Base-by-base conservation (phyloP, 495 filamentous ascomycete species). In the Aspergillus incahuasiensis region DNA sequence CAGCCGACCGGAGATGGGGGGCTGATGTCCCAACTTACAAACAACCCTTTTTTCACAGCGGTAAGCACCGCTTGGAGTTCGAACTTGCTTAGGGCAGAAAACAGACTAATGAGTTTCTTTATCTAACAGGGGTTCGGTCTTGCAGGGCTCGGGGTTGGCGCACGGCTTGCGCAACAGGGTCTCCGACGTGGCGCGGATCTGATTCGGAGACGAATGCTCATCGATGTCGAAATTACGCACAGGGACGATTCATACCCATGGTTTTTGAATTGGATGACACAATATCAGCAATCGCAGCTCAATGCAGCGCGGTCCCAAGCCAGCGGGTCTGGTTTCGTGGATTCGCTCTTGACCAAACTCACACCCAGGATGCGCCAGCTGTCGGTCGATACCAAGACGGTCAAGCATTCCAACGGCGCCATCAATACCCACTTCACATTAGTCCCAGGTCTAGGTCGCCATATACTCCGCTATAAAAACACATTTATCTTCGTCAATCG, bases 201-300 rank as follows among this genome's bases (percentile, higher is more conserved):
- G 52, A 70, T 96, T 50, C 87, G 88, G 39, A 83, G 87, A 43
- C 88, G 92, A 48, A 84, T 98, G 75, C 86, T 98, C 8, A 89
- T 97, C 50, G 89, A 97, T 63, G 81, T 97, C 60, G 95, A 97
- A 68, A 96, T 98, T 67, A 91, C 85, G 63, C 88, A 88, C 64
- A 88, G 90, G 63, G 94, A 97, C 68, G 86, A 91, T 47, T 90
- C 92, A 12, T 98, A 97, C 69, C 85, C 82, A 52, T 97, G 94
- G 92, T 84, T 97, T 34, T 80, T 98, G 4, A 82, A 89, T 39
- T 98, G 95, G 92, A 89, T 98, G 74, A 89, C 91, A 15, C 76
- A 87, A 25, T 92, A 91, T 54, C 89, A 92, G 42, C 74, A 77
- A 55, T 73, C 77, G 32, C 81, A 82, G 58, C 61, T 80, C 45